These are phyloP conservation scores for Ceratocystis albifundus DNA, from an alignment of 2,329 filamentous ascomycete genomes.

Conservation along the genomic window DNA sequence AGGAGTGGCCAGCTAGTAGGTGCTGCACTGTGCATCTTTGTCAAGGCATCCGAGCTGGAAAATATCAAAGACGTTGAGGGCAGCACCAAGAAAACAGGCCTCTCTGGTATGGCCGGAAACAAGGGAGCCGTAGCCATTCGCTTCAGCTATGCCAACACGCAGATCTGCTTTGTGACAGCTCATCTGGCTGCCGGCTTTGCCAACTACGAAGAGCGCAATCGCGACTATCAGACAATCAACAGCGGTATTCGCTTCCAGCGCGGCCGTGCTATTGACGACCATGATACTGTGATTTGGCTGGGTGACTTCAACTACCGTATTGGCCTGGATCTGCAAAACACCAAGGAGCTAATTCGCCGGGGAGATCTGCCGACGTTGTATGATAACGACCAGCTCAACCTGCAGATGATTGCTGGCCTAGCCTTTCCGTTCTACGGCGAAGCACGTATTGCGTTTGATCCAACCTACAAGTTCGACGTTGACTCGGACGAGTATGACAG, in stretches of 20 bases:
- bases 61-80: conserved; percentile 96
- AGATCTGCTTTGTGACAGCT: conserved; percentile 88
- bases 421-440: conserved; percentile 90
- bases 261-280: conserved; percentile 82
- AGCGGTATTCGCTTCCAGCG: conserved; percentile 81
- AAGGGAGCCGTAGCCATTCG: conserved; percentile 95
- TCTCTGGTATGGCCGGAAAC: conserved; percentile 96
- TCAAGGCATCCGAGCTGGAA: conserved; percentile 62
- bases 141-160: conserved; percentile 86
- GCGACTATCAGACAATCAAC: conserved; percentile 82
- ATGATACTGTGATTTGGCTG: conserved; percentile 83
- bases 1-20: conserved; percentile 90
- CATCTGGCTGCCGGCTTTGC: conserved; percentile 92
- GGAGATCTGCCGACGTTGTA: conserved; percentile 69
- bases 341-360: conserved; percentile 59
- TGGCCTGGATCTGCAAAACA: conserved; percentile 66
- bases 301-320: conserved; percentile 99
- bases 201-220: conserved; percentile 92
- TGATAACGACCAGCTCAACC: conserved; percentile 88
- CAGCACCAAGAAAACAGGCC: conserved; percentile 81
- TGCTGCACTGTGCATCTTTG: conserved; percentile 83
- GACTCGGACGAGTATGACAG: conserved; percentile 83
- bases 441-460: conserved; percentile 72
- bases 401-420: conserved; percentile 89
- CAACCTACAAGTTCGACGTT: conserved; percentile 92